phyloP scores from a whole-genome alignment of 2,329 filamentous ascomycete species.

The Colletotrichum filicis region DNA sequence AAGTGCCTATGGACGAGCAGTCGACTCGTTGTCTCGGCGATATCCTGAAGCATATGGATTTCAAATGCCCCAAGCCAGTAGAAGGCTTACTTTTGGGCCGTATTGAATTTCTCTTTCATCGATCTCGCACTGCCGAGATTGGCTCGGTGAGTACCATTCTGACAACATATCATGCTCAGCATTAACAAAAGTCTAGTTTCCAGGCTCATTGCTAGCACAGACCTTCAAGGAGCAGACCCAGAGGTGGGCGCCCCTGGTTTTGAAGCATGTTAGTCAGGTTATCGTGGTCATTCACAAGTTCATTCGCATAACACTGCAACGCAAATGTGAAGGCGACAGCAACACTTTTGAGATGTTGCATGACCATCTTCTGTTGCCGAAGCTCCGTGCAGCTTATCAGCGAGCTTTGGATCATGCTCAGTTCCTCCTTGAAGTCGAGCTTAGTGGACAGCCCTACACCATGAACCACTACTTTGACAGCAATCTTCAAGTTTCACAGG shows the following conservation, averaged over 20 bases:
- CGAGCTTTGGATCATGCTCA: slow-evolving; percentile 58
- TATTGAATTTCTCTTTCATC: slow-evolving; percentile 43
- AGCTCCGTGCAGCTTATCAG: slow-evolving; percentile 57
- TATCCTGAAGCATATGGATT: slow-evolving; percentile 41
- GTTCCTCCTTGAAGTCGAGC: slow-evolving; percentile 65
- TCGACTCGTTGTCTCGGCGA: slow-evolving; percentile 40
- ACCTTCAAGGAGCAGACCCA: slow-evolving; percentile 64
- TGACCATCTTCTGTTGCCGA: slow-evolving; percentile 53
- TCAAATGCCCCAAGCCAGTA: slow-evolving; percentile 28
- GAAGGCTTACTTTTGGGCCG: slow-evolving; percentile 48
- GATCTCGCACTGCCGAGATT: slow-evolving; percentile 63
- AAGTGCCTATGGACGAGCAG: slow-evolving; percentile 4
- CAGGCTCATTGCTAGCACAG: slow-evolving; percentile 51
- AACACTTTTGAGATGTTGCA: slow-evolving; percentile 55
- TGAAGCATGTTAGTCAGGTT: slow-evolving; percentile 61
- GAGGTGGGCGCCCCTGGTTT: slow-evolving; percentile 62
- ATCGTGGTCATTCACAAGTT: slow-evolving; percentile 65
- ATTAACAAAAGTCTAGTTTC: slow-evolving; percentile 43
- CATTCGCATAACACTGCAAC: slow-evolving; percentile 54
- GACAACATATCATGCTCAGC: not conserved
- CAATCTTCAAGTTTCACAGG: slow-evolving; percentile 42
- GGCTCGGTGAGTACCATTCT: slow-evolving; percentile 53
- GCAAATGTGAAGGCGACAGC: slow-evolving; percentile 53
- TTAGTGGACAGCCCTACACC: slow-evolving; percentile 56
- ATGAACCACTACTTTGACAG: slow-evolving; percentile 64